Conservation (phyloP, 2,329 filamentous ascomycete genomes). For the Trichoderma asperellum region DNA sequence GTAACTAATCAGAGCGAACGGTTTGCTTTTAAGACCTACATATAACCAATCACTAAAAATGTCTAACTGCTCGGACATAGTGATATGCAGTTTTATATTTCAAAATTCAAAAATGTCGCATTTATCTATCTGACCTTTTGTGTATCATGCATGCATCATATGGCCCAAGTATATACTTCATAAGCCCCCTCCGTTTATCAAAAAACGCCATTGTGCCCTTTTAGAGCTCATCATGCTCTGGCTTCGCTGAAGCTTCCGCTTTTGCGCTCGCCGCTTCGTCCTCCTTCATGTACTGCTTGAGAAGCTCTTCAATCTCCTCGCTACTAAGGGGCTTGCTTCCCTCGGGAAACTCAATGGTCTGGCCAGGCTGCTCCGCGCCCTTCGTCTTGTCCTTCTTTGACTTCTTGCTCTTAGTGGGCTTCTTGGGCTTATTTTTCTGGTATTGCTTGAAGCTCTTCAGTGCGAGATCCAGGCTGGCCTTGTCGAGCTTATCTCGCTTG, state of each 20-base stretch:
- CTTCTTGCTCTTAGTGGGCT: slow-evolving; percentile 49
- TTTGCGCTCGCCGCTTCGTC: slow-evolving; percentile 37
- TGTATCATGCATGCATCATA: slow-evolving; percentile 8
- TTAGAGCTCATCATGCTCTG: slow-evolving; percentile 45
- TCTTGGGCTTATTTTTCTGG: slow-evolving; percentile 51
- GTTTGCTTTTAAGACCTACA: no score
- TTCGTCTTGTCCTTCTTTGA: slow-evolving; percentile 46
- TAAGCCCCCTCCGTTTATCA: neutral
- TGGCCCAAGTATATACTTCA: slow-evolving; percentile 23
- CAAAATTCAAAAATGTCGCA: slow-evolving; percentile 15
- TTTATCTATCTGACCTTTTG: slow-evolving; percentile 17
- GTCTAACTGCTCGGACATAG: neutral
- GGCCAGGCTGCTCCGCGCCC: slow-evolving; percentile 41
- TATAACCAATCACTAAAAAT: neutral
- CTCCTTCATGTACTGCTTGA: slow-evolving; percentile 42
- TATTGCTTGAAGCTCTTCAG: slow-evolving; percentile 65
- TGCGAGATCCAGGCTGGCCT: slow-evolving; percentile 70
- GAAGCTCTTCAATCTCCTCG: slow-evolving; percentile 57
- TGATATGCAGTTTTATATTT: neutral
- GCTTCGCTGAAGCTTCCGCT: slow-evolving; percentile 36
- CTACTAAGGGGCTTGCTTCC: slow-evolving; percentile 44
- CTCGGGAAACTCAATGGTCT: slow-evolving; percentile 47
- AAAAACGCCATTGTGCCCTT: slow-evolving; percentile 21
- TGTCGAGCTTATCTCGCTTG: slow-evolving; percentile 72
- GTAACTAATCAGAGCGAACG: no score